Conservation (phyloP, 805 yeast genomes). For the Pichia thaimueangensis region DNA sequence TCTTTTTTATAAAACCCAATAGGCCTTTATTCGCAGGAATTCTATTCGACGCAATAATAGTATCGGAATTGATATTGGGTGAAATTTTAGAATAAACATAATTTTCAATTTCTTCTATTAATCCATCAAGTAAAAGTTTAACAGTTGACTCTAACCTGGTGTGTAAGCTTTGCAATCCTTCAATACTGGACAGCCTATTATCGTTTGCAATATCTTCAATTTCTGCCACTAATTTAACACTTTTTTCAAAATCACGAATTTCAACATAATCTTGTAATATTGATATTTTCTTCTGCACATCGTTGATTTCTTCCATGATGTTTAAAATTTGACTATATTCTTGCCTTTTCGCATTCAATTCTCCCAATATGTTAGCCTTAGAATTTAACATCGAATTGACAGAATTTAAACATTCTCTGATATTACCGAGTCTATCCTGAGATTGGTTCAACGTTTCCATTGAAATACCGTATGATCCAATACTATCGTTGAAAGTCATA, state of each 20-base stretch:
- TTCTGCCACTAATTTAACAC: conserved; percentile 33
- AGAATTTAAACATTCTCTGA: conserved; percentile 17
- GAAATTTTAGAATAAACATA: conserved; percentile 33
- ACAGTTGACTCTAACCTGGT: conserved; percentile 50
- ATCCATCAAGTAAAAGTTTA: conserved; percentile 56
- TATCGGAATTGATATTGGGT: not conserved
- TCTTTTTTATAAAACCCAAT: conserved; percentile 8
- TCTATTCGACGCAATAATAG: not conserved
- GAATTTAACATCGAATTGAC: conserved; percentile 29
- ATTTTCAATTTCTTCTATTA: conserved; percentile 70
- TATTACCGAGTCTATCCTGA: conserved; percentile 33
- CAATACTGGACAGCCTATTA: conserved; percentile 51
- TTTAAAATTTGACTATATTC: conserved; percentile 65
- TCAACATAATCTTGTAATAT: conserved; percentile 59
- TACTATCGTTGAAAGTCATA: conserved; percentile 77
- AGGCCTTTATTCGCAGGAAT: conserved; percentile 10
- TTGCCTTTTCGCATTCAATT: conserved; percentile 56
- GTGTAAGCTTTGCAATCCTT: conserved; percentile 45
- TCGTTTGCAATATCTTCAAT: conserved; percentile 41
- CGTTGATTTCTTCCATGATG: conserved; percentile 60
- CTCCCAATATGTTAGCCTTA: conserved; percentile 52
- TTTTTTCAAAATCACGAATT: conserved; percentile 57
- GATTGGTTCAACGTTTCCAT: conserved; percentile 59
- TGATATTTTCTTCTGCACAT: conserved; percentile 51
- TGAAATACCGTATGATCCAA: conserved; percentile 76